Percentiles rank a stretch among this genome's conserved stretches.
Evolutionary conservation across 768 basidiomycete species (phyloP).

Genomic region (Auricularia sp.): DNA sequence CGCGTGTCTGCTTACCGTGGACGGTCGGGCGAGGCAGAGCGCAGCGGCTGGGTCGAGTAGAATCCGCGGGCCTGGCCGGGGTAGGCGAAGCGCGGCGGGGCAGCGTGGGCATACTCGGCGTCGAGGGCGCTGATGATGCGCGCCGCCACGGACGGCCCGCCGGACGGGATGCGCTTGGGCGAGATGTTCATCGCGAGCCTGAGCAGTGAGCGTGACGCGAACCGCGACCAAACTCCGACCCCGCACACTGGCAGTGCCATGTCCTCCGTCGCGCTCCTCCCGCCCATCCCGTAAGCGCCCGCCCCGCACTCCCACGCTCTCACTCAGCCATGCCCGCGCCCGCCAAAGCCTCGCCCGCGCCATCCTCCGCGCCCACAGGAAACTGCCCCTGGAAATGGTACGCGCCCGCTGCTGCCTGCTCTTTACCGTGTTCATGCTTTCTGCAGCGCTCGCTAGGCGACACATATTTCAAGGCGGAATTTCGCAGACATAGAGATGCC

Average conservation of each 20-base stretch:
- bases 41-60: background rate
- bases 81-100: background rate
- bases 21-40: background rate
- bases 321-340: background rate
- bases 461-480: constrained; percentile 53
- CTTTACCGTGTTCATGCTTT: constrained; percentile 12
- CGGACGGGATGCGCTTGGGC: background rate
- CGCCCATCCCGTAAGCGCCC: background rate
- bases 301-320: background rate
- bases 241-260: background rate
- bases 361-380: constrained; percentile 26
- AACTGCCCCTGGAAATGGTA: constrained; percentile 22
- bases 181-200: background rate
- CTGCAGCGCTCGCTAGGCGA: constrained; percentile 25
- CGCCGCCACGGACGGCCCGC: background rate
- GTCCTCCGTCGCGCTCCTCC: background rate
- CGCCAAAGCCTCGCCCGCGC: constrained; percentile 25
- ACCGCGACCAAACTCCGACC: background rate
- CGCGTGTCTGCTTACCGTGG: background rate
- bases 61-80: background rate
- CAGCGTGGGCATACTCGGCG: background rate
- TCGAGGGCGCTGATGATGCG: background rate
- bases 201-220: background rate
- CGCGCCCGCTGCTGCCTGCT: background rate
- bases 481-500: constrained; percentile 65